phyloP scores from a whole-genome alignment of 2,329 filamentous ascomycete species.

The Cladosporium austrohemisphaericum region DNA sequence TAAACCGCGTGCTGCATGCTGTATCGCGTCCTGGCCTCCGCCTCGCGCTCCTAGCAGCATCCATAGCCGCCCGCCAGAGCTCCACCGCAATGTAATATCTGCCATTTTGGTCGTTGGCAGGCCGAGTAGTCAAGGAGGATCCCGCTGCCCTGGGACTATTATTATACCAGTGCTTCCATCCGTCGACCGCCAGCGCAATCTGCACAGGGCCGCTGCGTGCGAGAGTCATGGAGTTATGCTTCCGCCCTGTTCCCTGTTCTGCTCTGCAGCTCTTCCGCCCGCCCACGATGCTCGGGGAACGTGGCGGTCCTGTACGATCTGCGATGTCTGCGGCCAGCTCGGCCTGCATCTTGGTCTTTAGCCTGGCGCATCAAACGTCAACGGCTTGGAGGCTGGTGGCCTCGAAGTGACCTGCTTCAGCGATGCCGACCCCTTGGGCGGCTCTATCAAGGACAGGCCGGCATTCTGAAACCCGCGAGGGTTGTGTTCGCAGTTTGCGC shows the following conservation, averaged over 20 bases:
- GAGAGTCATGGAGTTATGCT: conserved; percentile 1
- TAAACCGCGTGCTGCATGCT: background rate
- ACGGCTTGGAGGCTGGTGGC: background rate
- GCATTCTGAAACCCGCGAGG: too few relatives aligned
- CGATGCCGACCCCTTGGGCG: too few relatives aligned
- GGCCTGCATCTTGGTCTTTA: background rate
- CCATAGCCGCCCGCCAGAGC: conserved; percentile 12
- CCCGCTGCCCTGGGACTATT: conserved; percentile 6
- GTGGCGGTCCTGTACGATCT: conserved; percentile 8
- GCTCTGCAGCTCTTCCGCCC: conserved; percentile 13
- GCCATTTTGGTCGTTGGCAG: conserved; percentile 11
- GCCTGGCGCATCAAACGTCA: conserved; percentile 1
- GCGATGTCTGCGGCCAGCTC: conserved; percentile 6
- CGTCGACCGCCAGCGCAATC: conserved; percentile 9
- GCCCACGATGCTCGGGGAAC: conserved; percentile 7
- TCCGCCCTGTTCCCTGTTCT: conserved; percentile 9
- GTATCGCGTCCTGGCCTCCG: too few relatives aligned
- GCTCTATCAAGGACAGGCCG: too few relatives aligned
- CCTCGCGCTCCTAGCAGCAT: too few relatives aligned
- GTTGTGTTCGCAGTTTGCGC: too few relatives aligned
- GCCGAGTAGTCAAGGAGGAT: background rate
- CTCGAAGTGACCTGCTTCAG: too few relatives aligned
- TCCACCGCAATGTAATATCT: conserved; percentile 16
- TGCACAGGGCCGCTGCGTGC: conserved; percentile 4
- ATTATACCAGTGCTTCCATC: too few relatives aligned